Conservation (phyloP, 208 protist genomes). For the Acanthamoeba healyi region DNA sequence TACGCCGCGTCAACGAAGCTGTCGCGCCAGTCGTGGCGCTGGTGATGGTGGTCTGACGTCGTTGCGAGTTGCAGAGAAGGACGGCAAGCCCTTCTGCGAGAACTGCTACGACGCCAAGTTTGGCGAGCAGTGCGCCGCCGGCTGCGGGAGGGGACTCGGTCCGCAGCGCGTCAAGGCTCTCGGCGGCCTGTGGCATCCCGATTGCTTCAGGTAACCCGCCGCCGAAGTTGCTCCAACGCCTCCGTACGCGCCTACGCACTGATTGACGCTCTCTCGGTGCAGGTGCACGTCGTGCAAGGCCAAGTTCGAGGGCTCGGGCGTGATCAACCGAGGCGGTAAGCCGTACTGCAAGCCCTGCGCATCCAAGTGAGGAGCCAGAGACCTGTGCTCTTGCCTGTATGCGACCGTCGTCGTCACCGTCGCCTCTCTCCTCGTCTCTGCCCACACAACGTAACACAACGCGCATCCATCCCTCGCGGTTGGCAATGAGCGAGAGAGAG, state of each 20-base stretch:
- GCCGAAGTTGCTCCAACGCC: neutral
- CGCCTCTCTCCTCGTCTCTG: no score
- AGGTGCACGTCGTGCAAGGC: conserved; percentile 29
- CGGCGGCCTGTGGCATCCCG: conserved; percentile 42
- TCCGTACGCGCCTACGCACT: neutral
- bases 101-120: conserved; percentile 55
- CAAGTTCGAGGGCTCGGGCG: conserved; percentile 21
- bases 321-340: conserved; percentile 42
- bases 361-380: neutral
- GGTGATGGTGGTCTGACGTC: no score
- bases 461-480: no score
- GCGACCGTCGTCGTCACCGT: no score
- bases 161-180: conserved; percentile 38
- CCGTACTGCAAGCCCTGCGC: conserved; percentile 38
- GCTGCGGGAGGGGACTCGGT: neutral
- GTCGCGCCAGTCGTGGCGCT: neutral
- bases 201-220: neutral
- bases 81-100: neutral
- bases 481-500: no score
- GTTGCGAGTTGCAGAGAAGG: conserved; percentile 46
- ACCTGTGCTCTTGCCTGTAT: no score
- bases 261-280: neutral
- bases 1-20: neutral
- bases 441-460: no score
- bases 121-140: conserved; percentile 19